Percentiles rank a stretch among this genome's conserved stretches.
Evolutionary conservation across 805 yeast genomes (phyloP).

Genomic region (Pichia rugopelliculosa): DNA sequence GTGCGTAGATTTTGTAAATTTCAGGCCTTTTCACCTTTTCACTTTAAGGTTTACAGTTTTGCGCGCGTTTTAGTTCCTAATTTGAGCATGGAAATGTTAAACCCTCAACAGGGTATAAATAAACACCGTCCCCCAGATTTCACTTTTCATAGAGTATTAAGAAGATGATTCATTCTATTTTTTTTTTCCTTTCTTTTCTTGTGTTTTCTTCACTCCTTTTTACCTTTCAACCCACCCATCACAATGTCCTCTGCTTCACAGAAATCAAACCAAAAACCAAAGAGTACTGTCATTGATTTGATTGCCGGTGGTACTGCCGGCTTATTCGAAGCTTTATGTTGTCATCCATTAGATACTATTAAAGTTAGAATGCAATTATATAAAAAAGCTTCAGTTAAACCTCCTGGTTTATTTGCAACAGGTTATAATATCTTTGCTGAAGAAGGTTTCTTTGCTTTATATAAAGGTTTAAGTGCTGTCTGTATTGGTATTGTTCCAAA

Average conservation of each 20-base stretch:
- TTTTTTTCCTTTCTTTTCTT: not conserved
- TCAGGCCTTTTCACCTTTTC: no score
- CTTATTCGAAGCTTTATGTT: slow-evolving; percentile 90
- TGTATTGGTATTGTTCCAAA: slow-evolving; percentile 96
- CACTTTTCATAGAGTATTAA: not conserved
- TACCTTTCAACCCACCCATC: not conserved
- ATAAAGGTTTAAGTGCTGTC: slow-evolving; percentile 96
- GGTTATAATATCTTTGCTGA: slow-evolving; percentile 70
- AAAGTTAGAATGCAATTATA: slow-evolving; percentile 96
- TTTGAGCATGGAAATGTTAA: no score
- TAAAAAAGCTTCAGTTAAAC: slow-evolving; percentile 58
- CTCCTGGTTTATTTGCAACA: slow-evolving; percentile 81
- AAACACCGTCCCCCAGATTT: not conserved
- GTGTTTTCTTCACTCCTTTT: no score
- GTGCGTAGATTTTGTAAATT: no score
- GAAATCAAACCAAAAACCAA: slow-evolving; percentile 18
- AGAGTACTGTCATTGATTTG: slow-evolving; percentile 52
- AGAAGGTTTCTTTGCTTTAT: slow-evolving; percentile 79
- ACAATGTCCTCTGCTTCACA: slow-evolving; percentile 14
- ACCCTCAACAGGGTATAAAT: not conserved
- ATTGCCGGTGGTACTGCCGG: slow-evolving; percentile 98
- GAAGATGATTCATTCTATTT: no score
- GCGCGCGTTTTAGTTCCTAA: not conserved
- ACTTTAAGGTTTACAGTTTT: no score
- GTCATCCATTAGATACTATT: slow-evolving; percentile 97